These are phyloP conservation scores for Schoenoplectus tabernaemontani DNA, from an alignment of 202 grass and related monocot genomes.

Conservation along the genomic window DNA sequence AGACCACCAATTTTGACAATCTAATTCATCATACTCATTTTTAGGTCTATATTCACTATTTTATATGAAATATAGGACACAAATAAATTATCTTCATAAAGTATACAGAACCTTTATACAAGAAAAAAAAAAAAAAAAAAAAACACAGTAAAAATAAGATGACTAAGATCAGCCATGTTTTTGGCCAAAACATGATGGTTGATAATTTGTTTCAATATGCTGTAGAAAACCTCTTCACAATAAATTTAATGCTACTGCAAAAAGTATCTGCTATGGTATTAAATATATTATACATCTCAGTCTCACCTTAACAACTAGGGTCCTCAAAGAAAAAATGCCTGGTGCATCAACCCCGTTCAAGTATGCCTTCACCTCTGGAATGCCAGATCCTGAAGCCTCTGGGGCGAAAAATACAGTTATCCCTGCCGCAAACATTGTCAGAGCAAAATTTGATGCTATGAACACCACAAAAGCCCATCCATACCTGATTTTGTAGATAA, in stretches of 20 bases:
- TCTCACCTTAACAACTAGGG: conserved; percentile 71
- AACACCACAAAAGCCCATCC: conserved; percentile 63
- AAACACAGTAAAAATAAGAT: neutral
- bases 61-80: neutral
- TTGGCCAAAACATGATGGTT: neutral
- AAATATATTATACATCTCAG: neutral
- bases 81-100: neutral
- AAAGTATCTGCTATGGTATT: neutral
- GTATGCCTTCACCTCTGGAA: conserved; percentile 90
- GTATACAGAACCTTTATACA: neutral
- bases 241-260: neutral
- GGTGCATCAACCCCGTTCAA: conserved; percentile 86
- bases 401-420: conserved; percentile 72
- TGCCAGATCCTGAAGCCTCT: conserved; percentile 77
- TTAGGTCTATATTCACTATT: neutral
- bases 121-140: neutral
- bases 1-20: neutral
- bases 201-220: neutral
- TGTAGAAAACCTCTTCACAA: neutral
- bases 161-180: neutral
- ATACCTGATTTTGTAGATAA: conserved; percentile 26
- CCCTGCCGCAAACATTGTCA: conserved; percentile 58
- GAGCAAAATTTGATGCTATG: conserved; percentile 46
- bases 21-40: neutral
- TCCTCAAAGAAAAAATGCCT: conserved; percentile 73